Conservation (phyloP, 345 rosid genomes). For the Moricandia moricandioides region DNA sequence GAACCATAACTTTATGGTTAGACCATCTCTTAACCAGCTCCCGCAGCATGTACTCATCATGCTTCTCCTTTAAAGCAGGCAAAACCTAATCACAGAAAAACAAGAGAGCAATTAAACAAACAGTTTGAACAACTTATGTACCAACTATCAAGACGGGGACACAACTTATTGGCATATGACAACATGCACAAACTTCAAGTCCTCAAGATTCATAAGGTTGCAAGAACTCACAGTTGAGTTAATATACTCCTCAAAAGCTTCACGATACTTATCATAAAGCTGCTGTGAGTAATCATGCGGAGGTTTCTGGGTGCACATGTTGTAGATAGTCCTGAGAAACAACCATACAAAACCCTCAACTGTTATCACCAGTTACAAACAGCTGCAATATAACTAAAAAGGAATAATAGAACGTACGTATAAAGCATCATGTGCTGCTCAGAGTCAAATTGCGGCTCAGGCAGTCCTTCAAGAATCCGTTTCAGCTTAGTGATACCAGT, state of each 20-base stretch:
- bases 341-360: not conserved
- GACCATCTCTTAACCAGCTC: constrained; percentile 82
- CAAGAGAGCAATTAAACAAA: not conserved
- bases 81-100: constrained; percentile 46
- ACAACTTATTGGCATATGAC: not conserved
- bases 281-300: constrained; percentile 84
- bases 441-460: constrained; percentile 58
- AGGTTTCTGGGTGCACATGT: constrained; percentile 87
- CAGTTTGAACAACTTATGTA: not conserved
- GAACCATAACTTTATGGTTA: constrained; percentile 84
- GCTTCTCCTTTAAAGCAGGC: constrained; percentile 70
- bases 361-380: not conserved
- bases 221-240: constrained; percentile 49
- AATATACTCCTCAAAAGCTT: constrained; percentile 68
- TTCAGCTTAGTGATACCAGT: constrained; percentile 71
- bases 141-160: not conserved
- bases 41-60: constrained; percentile 78
- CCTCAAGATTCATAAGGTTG: not conserved
- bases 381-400: no score
- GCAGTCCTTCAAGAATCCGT: constrained; percentile 67
- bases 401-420: constrained; percentile 47
- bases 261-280: constrained; percentile 76
- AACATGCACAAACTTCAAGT: not conserved
- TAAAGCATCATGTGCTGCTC: constrained; percentile 88
- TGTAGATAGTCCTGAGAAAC: constrained; percentile 61